A percentile compares a stretch with the other conserved stretches of the same genome.
Conservation (phyloP, 2,329 filamentous ascomycete genomes). For the Colletotrichum plurivorum region DNA sequence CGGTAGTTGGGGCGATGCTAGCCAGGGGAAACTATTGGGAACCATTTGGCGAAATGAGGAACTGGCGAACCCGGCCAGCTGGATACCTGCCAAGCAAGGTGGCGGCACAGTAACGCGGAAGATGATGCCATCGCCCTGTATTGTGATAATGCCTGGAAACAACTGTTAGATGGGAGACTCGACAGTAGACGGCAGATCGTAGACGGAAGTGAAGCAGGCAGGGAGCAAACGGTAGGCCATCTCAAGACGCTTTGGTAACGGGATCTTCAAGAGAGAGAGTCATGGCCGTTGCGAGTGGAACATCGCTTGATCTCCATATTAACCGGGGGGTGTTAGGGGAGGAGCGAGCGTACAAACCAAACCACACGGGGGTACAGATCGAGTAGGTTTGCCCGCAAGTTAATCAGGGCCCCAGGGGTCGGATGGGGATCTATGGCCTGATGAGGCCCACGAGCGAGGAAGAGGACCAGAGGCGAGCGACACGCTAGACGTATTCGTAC, state of each 20-base stretch:
- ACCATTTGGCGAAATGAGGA: slow-evolving; percentile 39
- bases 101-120: slow-evolving; percentile 5
- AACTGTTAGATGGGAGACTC: background rate
- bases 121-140: slow-evolving; percentile 5
- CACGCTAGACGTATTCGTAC: too few relatives aligned
- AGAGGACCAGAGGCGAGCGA: too few relatives aligned
- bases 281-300: slow-evolving; percentile 1
- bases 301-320: slow-evolving; percentile 13
- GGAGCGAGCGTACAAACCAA: background rate
- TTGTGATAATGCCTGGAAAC: background rate
- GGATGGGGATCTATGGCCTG: slow-evolving; percentile 1
- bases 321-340: background rate
- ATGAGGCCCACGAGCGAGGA: too few relatives aligned
- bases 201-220: background rate
- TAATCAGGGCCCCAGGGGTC: background rate
- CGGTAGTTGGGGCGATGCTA: slow-evolving; percentile 34
- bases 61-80: slow-evolving; percentile 24
- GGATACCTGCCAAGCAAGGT: slow-evolving; percentile 15
- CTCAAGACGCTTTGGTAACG: background rate
- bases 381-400: slow-evolving; percentile 14
- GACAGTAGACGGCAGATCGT: background rate
- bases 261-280: slow-evolving; percentile 12
- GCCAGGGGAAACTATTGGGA: slow-evolving; percentile 33
- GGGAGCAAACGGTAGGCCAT: background rate
- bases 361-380: slow-evolving; percentile 8